Conservation (phyloP, 2,329 filamentous ascomycete species). For the Dothidotthia symphoricarpi region DNA sequence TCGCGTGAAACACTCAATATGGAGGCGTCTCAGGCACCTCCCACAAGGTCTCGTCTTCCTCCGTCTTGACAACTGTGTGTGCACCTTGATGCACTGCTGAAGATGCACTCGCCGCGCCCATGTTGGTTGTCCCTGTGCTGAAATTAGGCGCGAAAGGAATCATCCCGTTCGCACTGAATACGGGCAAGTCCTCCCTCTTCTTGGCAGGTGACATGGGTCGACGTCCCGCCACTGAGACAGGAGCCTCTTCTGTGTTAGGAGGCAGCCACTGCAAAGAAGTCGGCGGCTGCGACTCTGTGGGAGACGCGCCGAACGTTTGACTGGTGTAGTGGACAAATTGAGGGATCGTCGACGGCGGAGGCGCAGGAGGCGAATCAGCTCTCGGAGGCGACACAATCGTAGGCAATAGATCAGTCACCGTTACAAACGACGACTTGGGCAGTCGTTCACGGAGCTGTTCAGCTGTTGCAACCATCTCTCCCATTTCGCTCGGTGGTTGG, state of each 20-base stretch:
- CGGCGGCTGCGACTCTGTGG: slow-evolving; percentile 15
- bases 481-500: slow-evolving; percentile 31
- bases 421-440: slow-evolving; percentile 34
- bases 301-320: slow-evolving; percentile 16
- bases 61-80: slow-evolving; percentile 5
- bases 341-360: slow-evolving; percentile 33
- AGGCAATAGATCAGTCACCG: slow-evolving; percentile 18
- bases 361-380: slow-evolving; percentile 41
- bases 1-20: slow-evolving; percentile 7
- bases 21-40: slow-evolving; percentile 48
- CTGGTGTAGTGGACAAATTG: slow-evolving; percentile 36
- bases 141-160: slow-evolving; percentile 35
- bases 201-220: slow-evolving; percentile 30
- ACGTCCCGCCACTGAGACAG: slow-evolving; percentile 5
- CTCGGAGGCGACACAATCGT: slow-evolving; percentile 29
- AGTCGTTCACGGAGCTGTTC: slow-evolving; percentile 40
- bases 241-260: slow-evolving; percentile 24
- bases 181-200: slow-evolving; percentile 48
- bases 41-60: slow-evolving; percentile 39
- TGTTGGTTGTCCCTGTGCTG: background rate
- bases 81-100: background rate
- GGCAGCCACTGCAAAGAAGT: slow-evolving; percentile 33
- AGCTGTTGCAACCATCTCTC: slow-evolving; percentile 32
- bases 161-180: slow-evolving; percentile 46
- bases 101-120: background rate